A percentile compares a stretch with the other conserved stretches of the same genome.
These are phyloP conservation scores for Hyaloscypha finlandica DNA, from an alignment of 495 filamentous ascomycete genomes.

Conservation along the genomic window DNA sequence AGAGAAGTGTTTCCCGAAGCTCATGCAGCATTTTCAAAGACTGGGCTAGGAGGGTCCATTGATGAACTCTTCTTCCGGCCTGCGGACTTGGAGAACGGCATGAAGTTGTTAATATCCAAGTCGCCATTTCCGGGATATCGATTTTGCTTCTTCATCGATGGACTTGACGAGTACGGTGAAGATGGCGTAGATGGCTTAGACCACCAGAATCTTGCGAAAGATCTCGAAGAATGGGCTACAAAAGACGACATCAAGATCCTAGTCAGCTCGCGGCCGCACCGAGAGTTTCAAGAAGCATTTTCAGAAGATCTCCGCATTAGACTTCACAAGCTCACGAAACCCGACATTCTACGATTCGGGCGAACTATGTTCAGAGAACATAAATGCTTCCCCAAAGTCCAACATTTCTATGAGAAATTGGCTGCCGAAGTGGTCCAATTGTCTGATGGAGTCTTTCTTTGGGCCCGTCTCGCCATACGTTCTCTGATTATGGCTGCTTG, in stretches of 20 bases:
- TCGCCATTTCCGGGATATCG: neutral
- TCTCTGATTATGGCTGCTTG: neutral
- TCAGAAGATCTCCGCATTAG: neutral
- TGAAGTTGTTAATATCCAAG: neutral
- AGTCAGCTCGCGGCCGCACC: neutral
- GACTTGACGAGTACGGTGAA: conserved; percentile 1
- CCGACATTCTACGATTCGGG: neutral
- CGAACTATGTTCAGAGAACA: neutral
- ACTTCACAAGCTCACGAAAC: neutral
- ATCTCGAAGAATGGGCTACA: neutral
- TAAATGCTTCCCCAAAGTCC: neutral
- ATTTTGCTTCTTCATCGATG: neutral
- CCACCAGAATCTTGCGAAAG: neutral
- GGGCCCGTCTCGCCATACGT: neutral
- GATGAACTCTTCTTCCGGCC: neutral
- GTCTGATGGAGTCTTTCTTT: neutral
- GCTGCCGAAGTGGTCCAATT: neutral
- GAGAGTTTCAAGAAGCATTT: neutral
- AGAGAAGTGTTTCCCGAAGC: neutral
- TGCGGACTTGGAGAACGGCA: neutral
- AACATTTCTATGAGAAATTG: neutral
- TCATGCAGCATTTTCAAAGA: neutral
- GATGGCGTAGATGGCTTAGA: neutral
- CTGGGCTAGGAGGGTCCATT: neutral
- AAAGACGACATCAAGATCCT: conserved; percentile 2